phyloP scores from a whole-genome alignment of 1,284 basidiomycete genomes.

The Papiliotrema laurentii region DNA sequence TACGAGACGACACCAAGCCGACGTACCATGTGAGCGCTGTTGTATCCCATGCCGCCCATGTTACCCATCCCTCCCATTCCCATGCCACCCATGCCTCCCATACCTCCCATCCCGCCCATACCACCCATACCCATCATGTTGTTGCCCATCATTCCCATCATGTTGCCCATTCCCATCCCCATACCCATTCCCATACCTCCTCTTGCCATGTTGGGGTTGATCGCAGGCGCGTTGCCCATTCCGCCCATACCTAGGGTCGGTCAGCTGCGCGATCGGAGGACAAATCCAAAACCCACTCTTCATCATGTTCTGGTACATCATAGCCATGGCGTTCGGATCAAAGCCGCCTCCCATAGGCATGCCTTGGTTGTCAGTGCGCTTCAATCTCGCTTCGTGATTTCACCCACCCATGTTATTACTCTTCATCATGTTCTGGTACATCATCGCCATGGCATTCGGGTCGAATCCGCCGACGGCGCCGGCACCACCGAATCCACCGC shows the following conservation, averaged over 20 bases:
- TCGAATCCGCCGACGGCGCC: constrained; percentile 50
- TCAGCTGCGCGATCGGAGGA: neutral
- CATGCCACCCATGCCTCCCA: constrained; percentile 51
- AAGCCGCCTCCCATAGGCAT: constrained; percentile 44
- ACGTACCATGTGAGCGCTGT: constrained; percentile 3
- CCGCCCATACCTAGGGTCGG: constrained; percentile 24
- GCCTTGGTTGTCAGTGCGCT: too few species aligned
- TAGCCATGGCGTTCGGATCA: constrained; percentile 53
- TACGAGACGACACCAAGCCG: neutral
- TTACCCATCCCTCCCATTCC: constrained; percentile 37
- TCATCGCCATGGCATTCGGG: constrained; percentile 53
- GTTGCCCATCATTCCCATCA: constrained; percentile 42
- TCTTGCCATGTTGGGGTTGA: constrained; percentile 47
- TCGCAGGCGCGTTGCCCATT: constrained; percentile 42
- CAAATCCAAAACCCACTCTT: constrained; percentile 24
- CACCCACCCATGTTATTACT: constrained; percentile 22
- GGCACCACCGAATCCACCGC: constrained; percentile 18
- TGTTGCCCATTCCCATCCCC: constrained; percentile 54
- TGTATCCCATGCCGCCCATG: constrained; percentile 8
- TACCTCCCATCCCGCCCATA: constrained; percentile 52
- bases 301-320: constrained; percentile 56
- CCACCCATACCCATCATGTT: constrained; percentile 47
- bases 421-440: constrained; percentile 55
- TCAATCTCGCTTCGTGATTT: too few species aligned
- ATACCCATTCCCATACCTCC: constrained; percentile 54